Base-by-base conservation (phyloP, 1,139 yeast genomes). In the Eremothecium gossypii region DNA sequence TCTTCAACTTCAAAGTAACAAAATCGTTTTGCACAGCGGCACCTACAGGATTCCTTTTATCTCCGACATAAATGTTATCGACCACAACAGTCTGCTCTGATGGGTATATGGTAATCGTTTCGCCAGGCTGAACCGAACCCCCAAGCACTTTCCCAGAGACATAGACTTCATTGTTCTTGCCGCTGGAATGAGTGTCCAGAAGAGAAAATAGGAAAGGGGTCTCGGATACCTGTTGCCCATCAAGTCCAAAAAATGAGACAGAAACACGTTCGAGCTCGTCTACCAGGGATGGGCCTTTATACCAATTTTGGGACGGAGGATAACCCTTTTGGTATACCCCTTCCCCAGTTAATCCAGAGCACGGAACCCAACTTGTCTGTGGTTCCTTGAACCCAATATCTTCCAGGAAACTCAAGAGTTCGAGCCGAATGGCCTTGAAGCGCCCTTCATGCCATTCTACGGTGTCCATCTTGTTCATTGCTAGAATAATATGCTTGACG, bases 401-500 rank as follows among this genome's bases (percentile, higher is more conserved):
- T 10, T 70, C 67, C 53, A 93, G 69, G 56, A 77, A 85, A 29
- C 72, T 77, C 1, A 63, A 54, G 49, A 91, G 64, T 57, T 82
- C 80, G 3, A 61, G 62, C 47, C 68, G 65, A 45, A 91, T 85
- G 37, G 76, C 77, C 1, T 71, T 69, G 54, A 74, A 91, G 48
- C 95, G 70, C 2, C 65, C 69, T 54, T 78, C 64, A 17, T 75
- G 69, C 94, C 96, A 89, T 36, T 74, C 71, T 40, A 66, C 68
- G 27, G 77, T 73, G 60, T 93, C 99, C 75, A 93, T 74, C 61
- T 93, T 93, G 64, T 93, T 93, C 43, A 93, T 76, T 1, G 83
- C 94, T 14, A 91, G 80, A 36, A 91, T 70, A 14, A 91, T 63
- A 36, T 72, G 73, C 30, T 76, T 77, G n/a, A 91, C 76, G 1